Evolutionary conservation across 148 eudicot species (phyloP), one percentile per base, ranked within the genome.

Genomic region (Rhododendron ferrugineum): DNA sequence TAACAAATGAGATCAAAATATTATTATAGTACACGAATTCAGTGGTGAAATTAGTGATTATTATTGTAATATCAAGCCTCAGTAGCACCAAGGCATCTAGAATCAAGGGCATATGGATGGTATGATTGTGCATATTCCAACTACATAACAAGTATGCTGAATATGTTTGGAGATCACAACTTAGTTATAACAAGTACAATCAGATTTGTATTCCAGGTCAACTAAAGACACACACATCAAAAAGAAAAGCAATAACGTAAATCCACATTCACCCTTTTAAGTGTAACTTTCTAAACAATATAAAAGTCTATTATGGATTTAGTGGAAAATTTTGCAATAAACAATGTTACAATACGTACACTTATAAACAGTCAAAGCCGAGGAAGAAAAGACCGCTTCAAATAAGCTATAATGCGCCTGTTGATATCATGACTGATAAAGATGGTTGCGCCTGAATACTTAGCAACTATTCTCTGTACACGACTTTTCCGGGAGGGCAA

Each of bases 1-100:
- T 22, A 70, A 13, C 52, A 50, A 85, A 80, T 22, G 32, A 84
- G 37, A 79, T 28, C 62, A 79, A 79, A 50, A 26, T 26, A 79
- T 50, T 49, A 26, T 79, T 40, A 40, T 40, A 40, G 42, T 46
- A 79, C 82, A 54, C 20, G 22, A 54, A 54, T 15, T 54, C 60
- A 54, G 60, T 14, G 13, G 60, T 15, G 60, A 54, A 54, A 16
- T 16, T 54, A 47, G 50, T 8, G 50, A 47, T 47, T 47, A 10
- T 47, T 47, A 47, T 46, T 46, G 49, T 46, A 46, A 46, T 46
- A 46, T 54, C 5, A 54, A 15, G 60, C 23, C 60, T 3, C 6
- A 54, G 23, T 54, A 54, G 60, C 60, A 54, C 3, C 60, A 54
- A 54, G 60, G 60, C 6, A 54, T 54, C 60, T 54, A 54, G 60